phyloP scores from a whole-genome alignment of 2,329 filamentous ascomycete genomes.

The Verticillium klebahnii region DNA sequence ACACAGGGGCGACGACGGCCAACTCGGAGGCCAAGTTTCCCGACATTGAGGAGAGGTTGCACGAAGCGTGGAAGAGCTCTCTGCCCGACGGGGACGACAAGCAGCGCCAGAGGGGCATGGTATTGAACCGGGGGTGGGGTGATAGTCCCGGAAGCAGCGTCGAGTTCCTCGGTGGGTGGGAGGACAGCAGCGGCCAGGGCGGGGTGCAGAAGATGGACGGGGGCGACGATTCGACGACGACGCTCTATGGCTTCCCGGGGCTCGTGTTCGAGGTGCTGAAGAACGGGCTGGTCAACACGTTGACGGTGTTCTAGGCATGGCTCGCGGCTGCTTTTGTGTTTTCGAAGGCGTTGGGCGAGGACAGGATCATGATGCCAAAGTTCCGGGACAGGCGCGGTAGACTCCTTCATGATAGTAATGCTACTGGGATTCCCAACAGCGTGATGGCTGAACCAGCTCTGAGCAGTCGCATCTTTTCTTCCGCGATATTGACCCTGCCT shows the following conservation, averaged over 20 bases:
- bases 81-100: conserved; percentile 52
- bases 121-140: conserved; percentile 85
- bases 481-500: too few relatives aligned
- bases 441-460: too few relatives aligned
- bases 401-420: background rate
- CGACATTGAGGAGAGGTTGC: conserved; percentile 65
- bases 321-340: background rate
- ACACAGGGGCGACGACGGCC: conserved; percentile 36
- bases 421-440: background rate
- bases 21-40: conserved; percentile 75
- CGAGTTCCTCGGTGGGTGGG: conserved; percentile 81
- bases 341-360: background rate
- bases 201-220: conserved; percentile 48
- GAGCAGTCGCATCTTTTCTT: too few relatives aligned
- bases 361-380: background rate
- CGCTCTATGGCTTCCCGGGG: conserved; percentile 89
- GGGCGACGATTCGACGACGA: conserved; percentile 62
- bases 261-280: conserved; percentile 93
- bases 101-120: conserved; percentile 67
- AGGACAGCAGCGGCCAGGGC: conserved; percentile 57
- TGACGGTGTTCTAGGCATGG: conserved; percentile 72
- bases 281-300: conserved; percentile 82
- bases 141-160: conserved; percentile 88
- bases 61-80: conserved; percentile 63
- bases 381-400: background rate